Base-by-base conservation (phyloP, 768 basidiomycete genomes). In the Boletellus sp. region DNA sequence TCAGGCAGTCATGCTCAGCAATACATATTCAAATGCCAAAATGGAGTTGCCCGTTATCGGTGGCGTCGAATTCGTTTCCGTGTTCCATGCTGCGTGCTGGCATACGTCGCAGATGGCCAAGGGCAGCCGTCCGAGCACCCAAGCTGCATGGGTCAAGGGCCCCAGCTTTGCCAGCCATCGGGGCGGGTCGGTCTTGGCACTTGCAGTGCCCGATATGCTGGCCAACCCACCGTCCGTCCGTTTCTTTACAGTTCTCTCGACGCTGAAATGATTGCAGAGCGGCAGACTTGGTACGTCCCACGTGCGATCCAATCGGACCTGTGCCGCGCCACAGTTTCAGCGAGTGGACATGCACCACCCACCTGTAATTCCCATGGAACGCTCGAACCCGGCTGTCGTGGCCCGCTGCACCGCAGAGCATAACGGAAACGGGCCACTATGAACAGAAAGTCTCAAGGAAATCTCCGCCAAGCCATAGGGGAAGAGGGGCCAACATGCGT, bases 141-240 rank as follows among this genome's bases (percentile, higher is more conserved):
- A 51, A 45, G 40, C 45, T 55, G 39, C 51, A 52, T 58, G 62
- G 63, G 64, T 61, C 59, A 58, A 63, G 63, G 63, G 63, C 64
- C n/a, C n/a, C 54, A 46, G 51, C 28, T 46, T 35, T 35, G 53
- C 56, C 52, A 53, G 49, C 58, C 53, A 42, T 60, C 36, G 36
- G 9, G 28, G 37, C n/a, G 38, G 20, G 23, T 50, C 47, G 16
- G 51, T 35, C 54, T 61, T 53, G 54, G 56, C 45, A 46, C 43
- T 41, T 37, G 31, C 20, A 48, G 24, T 50, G 46, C 64, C 58
- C 47, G 32, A 56, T 64, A 51, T n/a, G 61, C 10, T 13, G 41
- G 49, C 48, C 48, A 26, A 26, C 44, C 16, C 36, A 38, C 26
- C 36, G 35, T 31, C 17, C 9, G 12, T 13, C 36, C 45, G 43